phyloP scores from a whole-genome alignment of 1,284 basidiomycete species.

The Rhodotorula mucilaginosa region DNA sequence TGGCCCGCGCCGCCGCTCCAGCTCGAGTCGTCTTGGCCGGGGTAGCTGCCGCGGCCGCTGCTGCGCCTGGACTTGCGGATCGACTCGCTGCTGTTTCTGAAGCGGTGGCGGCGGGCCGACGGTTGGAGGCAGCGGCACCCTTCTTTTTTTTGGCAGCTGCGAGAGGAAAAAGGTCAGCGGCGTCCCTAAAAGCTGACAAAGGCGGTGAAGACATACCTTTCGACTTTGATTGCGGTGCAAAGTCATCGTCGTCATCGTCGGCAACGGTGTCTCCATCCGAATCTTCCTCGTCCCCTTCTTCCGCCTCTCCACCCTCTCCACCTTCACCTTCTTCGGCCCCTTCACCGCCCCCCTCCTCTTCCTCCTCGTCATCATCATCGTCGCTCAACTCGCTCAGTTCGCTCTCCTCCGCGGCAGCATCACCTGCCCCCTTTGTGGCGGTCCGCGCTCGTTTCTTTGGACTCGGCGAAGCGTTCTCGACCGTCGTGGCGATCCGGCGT shows the following conservation, averaged over 20 bases:
- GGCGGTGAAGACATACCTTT: background rate
- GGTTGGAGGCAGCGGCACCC: background rate
- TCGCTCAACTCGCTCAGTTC: conserved; percentile 13
- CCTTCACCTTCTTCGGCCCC: background rate
- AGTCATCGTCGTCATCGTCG: background rate
- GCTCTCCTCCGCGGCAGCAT: conserved; percentile 1
- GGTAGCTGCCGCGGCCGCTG: background rate
- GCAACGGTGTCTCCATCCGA: background rate
- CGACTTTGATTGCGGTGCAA: background rate
- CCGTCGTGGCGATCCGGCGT: background rate
- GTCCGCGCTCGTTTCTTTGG: conserved; percentile 1
- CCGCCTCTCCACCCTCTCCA: background rate
- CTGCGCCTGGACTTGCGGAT: too few species aligned
- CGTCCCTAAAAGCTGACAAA: background rate
- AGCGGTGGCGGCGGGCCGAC: background rate
- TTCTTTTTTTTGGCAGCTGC: background rate
- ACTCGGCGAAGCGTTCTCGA: background rate
- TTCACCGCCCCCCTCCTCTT: background rate
- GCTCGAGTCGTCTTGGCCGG: background rate
- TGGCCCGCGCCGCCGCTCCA: background rate
- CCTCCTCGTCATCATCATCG: background rate
- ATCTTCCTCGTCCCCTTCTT: conserved; percentile 1
- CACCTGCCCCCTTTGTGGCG: background rate
- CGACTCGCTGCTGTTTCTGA: too few species aligned
- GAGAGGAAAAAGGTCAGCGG: background rate